Conservation (phyloP, 2,329 filamentous ascomycete genomes). For the Xylariales sp. region DNA sequence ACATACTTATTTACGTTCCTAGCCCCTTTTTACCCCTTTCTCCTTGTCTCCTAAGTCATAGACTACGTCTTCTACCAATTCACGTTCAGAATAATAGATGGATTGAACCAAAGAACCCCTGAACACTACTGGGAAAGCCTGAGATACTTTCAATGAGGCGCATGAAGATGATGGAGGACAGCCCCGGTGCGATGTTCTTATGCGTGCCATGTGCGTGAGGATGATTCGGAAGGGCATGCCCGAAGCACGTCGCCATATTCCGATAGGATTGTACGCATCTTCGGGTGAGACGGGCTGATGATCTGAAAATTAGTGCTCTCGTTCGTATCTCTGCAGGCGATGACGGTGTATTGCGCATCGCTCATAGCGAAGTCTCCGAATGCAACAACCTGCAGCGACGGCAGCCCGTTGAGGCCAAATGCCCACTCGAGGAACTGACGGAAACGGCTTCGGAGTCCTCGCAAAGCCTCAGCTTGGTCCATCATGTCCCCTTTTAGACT, state of each 20-base stretch:
- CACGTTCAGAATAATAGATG: too few species aligned
- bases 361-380: not conserved
- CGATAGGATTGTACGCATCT: not conserved
- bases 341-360: not conserved
- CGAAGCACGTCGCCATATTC: constrained; percentile 3
- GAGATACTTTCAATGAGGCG: too few species aligned
- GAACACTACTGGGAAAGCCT: too few species aligned
- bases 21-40: too few species aligned
- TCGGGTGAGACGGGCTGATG: not conserved
- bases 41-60: too few species aligned
- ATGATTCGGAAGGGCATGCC: not conserved
- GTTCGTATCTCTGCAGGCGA: not conserved
- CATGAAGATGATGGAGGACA: too few species aligned
- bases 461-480: constrained; percentile 5
- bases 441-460: not conserved
- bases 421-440: constrained; percentile 3
- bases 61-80: too few species aligned
- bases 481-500: not conserved
- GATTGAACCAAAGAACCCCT: too few species aligned
- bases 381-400: constrained; percentile 6
- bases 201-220: too few species aligned
- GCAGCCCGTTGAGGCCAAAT: not conserved
- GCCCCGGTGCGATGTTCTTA: too few species aligned
- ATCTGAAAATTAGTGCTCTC: not conserved
- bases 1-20: too few species aligned